Conservation (phyloP, 345 rosid genomes). For the Punica granatum region DNA sequence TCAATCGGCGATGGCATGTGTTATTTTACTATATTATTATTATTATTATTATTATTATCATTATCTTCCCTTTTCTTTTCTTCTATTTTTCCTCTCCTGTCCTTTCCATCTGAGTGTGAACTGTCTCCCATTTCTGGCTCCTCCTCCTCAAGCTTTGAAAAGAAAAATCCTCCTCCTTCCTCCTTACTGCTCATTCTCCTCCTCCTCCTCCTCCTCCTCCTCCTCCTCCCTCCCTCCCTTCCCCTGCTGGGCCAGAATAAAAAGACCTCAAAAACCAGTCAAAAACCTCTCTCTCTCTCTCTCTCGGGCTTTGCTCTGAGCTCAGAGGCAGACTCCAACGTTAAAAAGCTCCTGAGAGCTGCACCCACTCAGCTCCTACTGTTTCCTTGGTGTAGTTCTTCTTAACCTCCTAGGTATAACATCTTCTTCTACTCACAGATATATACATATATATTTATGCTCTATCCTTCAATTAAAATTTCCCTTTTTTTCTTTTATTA, state of each 20-base stretch:
- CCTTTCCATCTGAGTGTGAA: conserved; percentile 6
- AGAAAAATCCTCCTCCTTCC: too few species aligned
- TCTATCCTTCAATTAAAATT: not conserved
- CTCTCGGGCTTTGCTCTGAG: not conserved
- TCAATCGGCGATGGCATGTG: too few species aligned
- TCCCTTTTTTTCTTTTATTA: not conserved
- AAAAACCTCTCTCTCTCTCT: not conserved
- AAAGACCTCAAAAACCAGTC: not conserved
- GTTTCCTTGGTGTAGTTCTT: too few species aligned
- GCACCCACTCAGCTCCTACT: too few species aligned
- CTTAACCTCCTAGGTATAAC: not conserved
- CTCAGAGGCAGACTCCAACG: not conserved
- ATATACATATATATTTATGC: not conserved
- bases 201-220: not conserved
- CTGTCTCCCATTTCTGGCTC: conserved; percentile 8
- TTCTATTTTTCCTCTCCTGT: not conserved
- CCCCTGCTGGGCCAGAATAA: not conserved
- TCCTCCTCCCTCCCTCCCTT: conserved; percentile 3
- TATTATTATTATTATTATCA: not conserved
- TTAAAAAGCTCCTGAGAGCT: not conserved
- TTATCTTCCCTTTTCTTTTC: not conserved
- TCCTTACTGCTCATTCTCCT: too few species aligned
- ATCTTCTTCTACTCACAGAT: not conserved
- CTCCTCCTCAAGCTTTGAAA: not conserved
- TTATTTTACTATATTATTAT: too few species aligned